phyloP scores from a whole-genome alignment of 768 basidiomycete species.

The Russula foetens region DNA sequence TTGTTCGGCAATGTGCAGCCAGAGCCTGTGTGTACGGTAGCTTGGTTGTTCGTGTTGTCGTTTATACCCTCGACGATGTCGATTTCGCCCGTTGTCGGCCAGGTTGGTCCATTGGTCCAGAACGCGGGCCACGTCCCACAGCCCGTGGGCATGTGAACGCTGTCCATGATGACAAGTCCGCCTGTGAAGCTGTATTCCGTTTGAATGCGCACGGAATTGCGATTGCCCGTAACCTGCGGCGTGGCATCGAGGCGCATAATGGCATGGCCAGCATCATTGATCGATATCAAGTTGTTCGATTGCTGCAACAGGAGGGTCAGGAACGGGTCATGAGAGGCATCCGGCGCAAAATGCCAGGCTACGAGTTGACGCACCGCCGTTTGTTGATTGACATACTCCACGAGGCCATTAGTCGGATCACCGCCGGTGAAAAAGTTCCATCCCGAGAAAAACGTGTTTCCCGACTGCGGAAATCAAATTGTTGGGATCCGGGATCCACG shows the following conservation, averaged over 20 bases:
- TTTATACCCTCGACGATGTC: slow-evolving; percentile 82
- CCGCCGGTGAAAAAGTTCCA: slow-evolving; percentile 62
- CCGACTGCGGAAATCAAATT: slow-evolving; percentile 35
- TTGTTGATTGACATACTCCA: slow-evolving; percentile 55
- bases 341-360: not conserved
- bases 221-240: slow-evolving; percentile 51
- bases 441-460: slow-evolving; percentile 70
- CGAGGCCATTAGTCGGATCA: slow-evolving; percentile 74
- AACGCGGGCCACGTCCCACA: slow-evolving; percentile 77
- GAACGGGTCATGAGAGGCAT: slow-evolving; percentile 3
- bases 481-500: too few species aligned
- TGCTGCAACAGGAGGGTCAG: slow-evolving; percentile 28
- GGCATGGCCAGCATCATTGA: slow-evolving; percentile 67
- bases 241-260: slow-evolving; percentile 90
- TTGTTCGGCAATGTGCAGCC: slow-evolving; percentile 58
- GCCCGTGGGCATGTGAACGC: slow-evolving; percentile 83
- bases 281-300: slow-evolving; percentile 48
- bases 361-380: slow-evolving; percentile 42
- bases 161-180: slow-evolving; percentile 72
- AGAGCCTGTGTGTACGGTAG: slow-evolving; percentile 67
- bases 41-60: slow-evolving; percentile 73
- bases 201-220: slow-evolving; percentile 74
- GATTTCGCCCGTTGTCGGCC: slow-evolving; percentile 68
- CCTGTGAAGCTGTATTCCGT: slow-evolving; percentile 51
- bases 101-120: slow-evolving; percentile 44